Conservation (phyloP, 495 filamentous ascomycete genomes). For the Halenospora varia region DNA sequence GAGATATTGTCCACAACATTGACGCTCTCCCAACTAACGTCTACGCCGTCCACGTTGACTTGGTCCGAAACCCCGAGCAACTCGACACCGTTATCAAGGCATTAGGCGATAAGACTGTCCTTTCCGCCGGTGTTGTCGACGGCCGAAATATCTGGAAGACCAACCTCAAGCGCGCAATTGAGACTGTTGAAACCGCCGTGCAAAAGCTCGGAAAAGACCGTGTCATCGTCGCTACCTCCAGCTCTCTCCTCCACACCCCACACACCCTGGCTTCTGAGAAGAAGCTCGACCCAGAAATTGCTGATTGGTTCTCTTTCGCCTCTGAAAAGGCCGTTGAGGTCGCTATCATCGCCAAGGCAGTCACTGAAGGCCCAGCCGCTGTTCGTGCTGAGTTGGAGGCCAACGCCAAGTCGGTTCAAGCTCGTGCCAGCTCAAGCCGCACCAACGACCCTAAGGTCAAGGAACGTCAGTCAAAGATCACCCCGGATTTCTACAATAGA, state of each 20-base stretch:
- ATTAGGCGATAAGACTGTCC: slow-evolving; percentile 78
- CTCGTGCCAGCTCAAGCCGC: slow-evolving; percentile 83
- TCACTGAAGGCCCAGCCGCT: slow-evolving; percentile 81
- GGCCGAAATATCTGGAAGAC: slow-evolving; percentile 99
- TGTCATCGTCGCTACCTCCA: slow-evolving; percentile 93
- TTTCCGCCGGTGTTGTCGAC: slow-evolving; percentile 94
- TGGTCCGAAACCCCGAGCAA: slow-evolving; percentile 96
- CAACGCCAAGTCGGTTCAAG: slow-evolving; percentile 86
- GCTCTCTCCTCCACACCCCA: slow-evolving; percentile 94
- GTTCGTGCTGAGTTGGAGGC: slow-evolving; percentile 85
- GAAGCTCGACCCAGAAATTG: slow-evolving; percentile 86
- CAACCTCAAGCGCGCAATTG: slow-evolving; percentile 88
- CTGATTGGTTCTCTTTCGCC: slow-evolving; percentile 98
- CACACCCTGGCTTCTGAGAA: slow-evolving; percentile 98
- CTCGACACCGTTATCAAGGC: slow-evolving; percentile 72
- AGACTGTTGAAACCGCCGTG: slow-evolving; percentile 79
- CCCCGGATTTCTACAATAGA: slow-evolving; percentile 81
- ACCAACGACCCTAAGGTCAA: slow-evolving; percentile 97
- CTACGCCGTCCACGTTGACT: slow-evolving; percentile 86
- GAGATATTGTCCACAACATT: slow-evolving; percentile 98
- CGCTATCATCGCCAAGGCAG: slow-evolving; percentile 91
- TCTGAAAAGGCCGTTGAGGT: slow-evolving; percentile 91
- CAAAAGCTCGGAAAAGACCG: slow-evolving; percentile 93
- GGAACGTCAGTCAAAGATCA: slow-evolving; percentile 85
- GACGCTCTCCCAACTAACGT: slow-evolving; percentile 73